Evolutionary conservation across 2,329 filamentous ascomycete species (phyloP).

Genomic region (Gyromitra esculenta): DNA sequence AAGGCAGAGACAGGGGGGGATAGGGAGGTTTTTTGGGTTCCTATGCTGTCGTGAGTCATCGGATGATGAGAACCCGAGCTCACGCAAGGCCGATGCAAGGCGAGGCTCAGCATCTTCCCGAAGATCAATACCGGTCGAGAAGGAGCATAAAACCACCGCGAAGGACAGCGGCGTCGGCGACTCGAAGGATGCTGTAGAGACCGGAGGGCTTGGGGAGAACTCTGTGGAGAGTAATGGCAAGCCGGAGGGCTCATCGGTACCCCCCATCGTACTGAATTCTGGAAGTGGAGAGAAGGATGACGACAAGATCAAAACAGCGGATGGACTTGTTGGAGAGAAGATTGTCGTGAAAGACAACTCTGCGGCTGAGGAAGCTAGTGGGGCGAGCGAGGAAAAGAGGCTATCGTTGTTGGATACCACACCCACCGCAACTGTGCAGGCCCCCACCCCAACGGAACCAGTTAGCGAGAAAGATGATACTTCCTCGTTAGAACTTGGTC

Average conservation of each 20-base stretch:
- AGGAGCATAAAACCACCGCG: conserved; percentile 25
- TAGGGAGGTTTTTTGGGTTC: conserved; percentile 57
- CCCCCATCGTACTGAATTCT: conserved; percentile 39
- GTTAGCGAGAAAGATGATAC: conserved; percentile 34
- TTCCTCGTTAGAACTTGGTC: conserved; percentile 44
- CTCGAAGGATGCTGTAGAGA: conserved; percentile 42
- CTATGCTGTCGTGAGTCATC: conserved; percentile 56
- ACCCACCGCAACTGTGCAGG: conserved; percentile 48
- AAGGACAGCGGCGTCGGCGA: conserved; percentile 46
- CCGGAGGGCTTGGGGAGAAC: conserved; percentile 42
- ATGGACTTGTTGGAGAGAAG: conserved; percentile 33
- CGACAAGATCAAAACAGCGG: conserved; percentile 43
- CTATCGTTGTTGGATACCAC: conserved; percentile 41
- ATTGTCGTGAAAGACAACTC: conserved; percentile 46
- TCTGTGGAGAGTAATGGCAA: conserved; percentile 28
- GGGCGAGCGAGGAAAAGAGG: conserved; percentile 22
- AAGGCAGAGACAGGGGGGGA: conserved; percentile 53
- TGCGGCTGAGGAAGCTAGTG: conserved; percentile 37
- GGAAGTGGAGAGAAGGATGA: conserved; percentile 42
- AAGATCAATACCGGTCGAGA: conserved; percentile 43
- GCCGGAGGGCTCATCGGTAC: conserved; percentile 42
- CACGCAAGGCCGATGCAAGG: conserved; percentile 46
- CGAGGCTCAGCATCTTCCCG: conserved; percentile 47
- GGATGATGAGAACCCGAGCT: conserved; percentile 42
- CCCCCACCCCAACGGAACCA: conserved; percentile 49